Evolutionary conservation across 352 stramenopile genomes (phyloP), one percentile per base, ranked within the genome.

Genomic region (Phytophthora cactorum): DNA sequence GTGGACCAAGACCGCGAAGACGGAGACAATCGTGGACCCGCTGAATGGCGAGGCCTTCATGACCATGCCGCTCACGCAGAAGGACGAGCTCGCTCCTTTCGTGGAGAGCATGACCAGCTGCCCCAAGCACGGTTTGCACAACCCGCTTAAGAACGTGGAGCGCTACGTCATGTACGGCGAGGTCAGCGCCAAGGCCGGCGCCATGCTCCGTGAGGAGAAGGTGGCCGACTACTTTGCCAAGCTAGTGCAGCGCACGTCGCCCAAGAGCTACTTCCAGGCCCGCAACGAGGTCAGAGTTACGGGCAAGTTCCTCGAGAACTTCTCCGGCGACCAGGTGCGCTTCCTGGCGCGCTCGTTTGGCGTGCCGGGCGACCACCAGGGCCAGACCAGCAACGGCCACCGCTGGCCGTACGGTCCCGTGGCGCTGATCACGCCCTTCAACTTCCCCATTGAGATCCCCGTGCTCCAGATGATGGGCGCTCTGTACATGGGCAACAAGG

Each of bases 401-500:
- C 94, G 97, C 54, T 99, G 96, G 96, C 97, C 97, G 11, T 97
- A 96, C 67, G 97, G 97, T 22, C 92, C 97, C 3, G 96, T 99
- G 22, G 95, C 96, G 29, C 84, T 99, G 22, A 97, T 99, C 53
- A 96, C 96, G 60, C 97, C 97, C 8, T 99, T 99, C 81, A 99
- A 99, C 80, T 99, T 99, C 72, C 97, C 71, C 43, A 99, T 84
- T 68, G 96, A 99, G 78, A 99, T 99, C 78, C 97, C 97, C 1
- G 88, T 99, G 57, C 86, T 99, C n/a, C 97, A 99, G 84, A 79
- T 99, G 46, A 99, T 99, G 93, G 97, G 97, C 12, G 93, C 97
- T 15, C 82, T 99, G 2, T 99, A 92, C 79, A 99, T 99, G 97
- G 97, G 97, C 55, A 99, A 99, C 84, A 99, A 99, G 73, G 92